Evolutionary conservation across 2,329 filamentous ascomycete genomes (phyloP).

Genomic region (Chaetoscypha palmicola): DNA sequence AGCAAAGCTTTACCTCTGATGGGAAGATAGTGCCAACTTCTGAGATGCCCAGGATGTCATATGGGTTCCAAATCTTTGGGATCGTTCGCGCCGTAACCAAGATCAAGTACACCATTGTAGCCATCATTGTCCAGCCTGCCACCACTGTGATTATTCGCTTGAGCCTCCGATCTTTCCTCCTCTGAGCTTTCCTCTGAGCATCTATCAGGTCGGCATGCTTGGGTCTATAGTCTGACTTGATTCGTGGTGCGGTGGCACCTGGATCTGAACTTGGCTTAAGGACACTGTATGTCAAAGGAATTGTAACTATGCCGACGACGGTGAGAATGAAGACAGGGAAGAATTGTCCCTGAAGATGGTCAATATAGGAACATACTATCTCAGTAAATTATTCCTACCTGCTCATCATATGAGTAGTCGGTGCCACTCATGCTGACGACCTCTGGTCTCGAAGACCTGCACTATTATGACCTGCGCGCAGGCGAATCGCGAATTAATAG

Average conservation of each 20-base stretch:
- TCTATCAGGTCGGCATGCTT: conserved; percentile 80
- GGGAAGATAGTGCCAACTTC: conserved; percentile 47
- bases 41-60: conserved; percentile 83
- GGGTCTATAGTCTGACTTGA: conserved; percentile 73
- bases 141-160: conserved; percentile 75
- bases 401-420: conserved; percentile 97
- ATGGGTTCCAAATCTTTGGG: conserved; percentile 90
- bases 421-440: conserved; percentile 35
- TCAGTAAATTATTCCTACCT: conserved; percentile 42
- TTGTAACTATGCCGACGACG: conserved; percentile 75
- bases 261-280: conserved; percentile 70
- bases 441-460: conserved; percentile 22
- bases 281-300: conserved; percentile 84
- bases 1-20: conserved; percentile 11
- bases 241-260: conserved; percentile 73
- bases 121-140: conserved; percentile 76
- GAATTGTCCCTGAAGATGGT: conserved; percentile 68
- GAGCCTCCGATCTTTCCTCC: conserved; percentile 80
- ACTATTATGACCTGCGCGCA: conserved; percentile 20
- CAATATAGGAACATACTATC: background rate
- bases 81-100: conserved; percentile 63
- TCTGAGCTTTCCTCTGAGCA: conserved; percentile 74
- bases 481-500: conserved; percentile 1
- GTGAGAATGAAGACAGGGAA: conserved; percentile 99
- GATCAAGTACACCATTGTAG: conserved; percentile 88